Percentiles rank a stretch among this genome's conserved stretches.
Evolutionary conservation across 805 yeast genomes (phyloP).

Genomic region (Jamesozyma lodderae): DNA sequence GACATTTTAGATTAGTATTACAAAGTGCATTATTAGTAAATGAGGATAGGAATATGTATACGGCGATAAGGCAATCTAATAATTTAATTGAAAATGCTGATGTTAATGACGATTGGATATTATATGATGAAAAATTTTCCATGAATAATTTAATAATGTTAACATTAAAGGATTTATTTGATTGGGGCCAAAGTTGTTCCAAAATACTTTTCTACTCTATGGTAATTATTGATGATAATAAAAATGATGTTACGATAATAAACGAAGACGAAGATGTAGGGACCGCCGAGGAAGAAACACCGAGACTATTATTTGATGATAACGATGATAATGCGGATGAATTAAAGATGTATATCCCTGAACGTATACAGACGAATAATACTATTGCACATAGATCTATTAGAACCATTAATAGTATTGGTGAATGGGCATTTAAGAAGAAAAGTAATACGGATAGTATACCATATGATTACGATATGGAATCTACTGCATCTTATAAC

Average conservation of each 20-base stretch:
- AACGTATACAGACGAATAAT: conserved; percentile 18
- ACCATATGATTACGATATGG: background rate
- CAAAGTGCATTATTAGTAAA: conserved; percentile 27
- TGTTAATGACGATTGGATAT: conserved; percentile 35
- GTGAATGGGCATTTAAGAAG: conserved; percentile 22
- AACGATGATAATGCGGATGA: conserved; percentile 23
- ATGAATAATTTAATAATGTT: conserved; percentile 28
- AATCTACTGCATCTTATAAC: too few species aligned
- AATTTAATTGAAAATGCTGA: conserved; percentile 24
- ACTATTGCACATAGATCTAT: conserved; percentile 26
- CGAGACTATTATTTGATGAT: conserved; percentile 4
- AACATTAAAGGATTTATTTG: conserved; percentile 13
- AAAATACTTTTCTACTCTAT: conserved; percentile 18
- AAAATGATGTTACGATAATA: conserved; percentile 2
- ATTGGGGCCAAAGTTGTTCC: conserved; percentile 7
- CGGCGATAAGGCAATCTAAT: conserved; percentile 30
- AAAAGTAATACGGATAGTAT: conserved; percentile 3
- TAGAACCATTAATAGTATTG: conserved; percentile 24
- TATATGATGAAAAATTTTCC: conserved; percentile 34
- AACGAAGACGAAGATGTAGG: conserved; percentile 1
- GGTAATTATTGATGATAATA: conserved; percentile 8
- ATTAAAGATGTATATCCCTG: conserved; percentile 19
- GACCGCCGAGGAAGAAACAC: conserved; percentile 1
- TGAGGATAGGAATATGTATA: conserved; percentile 21
- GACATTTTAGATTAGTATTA: conserved; percentile 27